Conservation (phyloP, 345 rosid species). For the Clausena lansium region DNA sequence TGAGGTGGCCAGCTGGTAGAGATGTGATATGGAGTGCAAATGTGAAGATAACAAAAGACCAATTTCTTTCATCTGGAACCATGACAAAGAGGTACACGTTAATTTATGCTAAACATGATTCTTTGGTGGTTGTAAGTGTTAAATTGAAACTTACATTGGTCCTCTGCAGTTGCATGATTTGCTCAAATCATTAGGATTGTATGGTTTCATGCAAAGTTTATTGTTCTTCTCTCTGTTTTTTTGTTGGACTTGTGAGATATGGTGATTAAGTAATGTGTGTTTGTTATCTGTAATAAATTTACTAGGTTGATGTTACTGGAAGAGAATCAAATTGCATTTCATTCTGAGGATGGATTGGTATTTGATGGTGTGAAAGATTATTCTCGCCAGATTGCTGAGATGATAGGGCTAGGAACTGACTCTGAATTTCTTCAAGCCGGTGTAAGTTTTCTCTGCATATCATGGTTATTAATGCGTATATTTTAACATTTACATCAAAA, state of each 20-base stretch:
- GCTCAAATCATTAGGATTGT: background rate
- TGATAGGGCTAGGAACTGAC: constrained; percentile 93
- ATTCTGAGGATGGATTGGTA: constrained; percentile 79
- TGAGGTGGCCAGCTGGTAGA: constrained; percentile 91
- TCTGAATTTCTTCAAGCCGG: constrained; percentile 89
- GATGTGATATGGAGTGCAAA: constrained; percentile 98
- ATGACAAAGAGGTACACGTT: constrained; percentile 77
- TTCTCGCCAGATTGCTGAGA: constrained; percentile 93
- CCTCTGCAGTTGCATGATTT: background rate
- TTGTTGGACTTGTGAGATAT: background rate
- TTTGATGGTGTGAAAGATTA: constrained; percentile 96
- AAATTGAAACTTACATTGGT: background rate
- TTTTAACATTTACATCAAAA: constrained; percentile 1
- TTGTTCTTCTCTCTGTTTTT: background rate
- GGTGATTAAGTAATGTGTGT: background rate
- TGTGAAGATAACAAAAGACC: constrained; percentile 91
- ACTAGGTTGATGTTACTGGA: constrained; percentile 90
- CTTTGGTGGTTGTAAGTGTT: constrained; percentile 15
- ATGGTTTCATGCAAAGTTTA: background rate
- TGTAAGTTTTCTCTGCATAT: constrained; percentile 50
- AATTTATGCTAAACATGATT: constrained; percentile 6
- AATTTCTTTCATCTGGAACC: constrained; percentile 96
- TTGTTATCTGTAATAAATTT: background rate
- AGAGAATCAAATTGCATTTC: constrained; percentile 97
- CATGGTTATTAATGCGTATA: constrained; percentile 11